Base-by-base conservation (phyloP, 2,329 filamentous ascomycete genomes). In the Stachybotrys elegans region DNA sequence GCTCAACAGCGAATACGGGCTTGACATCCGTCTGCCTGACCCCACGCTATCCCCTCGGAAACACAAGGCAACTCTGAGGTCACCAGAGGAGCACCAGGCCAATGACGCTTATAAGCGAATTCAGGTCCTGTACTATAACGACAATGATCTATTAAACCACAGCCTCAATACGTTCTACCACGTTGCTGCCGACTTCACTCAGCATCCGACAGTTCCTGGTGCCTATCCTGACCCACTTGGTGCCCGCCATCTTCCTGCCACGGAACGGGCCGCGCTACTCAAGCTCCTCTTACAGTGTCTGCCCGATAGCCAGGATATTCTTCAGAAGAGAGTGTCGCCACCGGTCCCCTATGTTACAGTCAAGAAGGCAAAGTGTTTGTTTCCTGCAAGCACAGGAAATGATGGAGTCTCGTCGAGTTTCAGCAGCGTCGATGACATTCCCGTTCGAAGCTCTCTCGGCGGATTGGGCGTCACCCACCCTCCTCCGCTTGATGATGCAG, bases 161-260 rank as follows among this genome's bases (percentile, higher is more conserved):
- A 5, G 5, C 4, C 14, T 36, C 6, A 20, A 11, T 5, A 20
- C 19, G 6, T 36, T 36, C n/a, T 20, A 20, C 5, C 11, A 5
- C 4, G 6, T 17, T 11, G 34, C 34, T 6, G 4, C 5, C 6
- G 9, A 13, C 5, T 17, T 5, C 5, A 20, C 34, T 13, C 34
- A 16, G 21, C 34, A 13, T 32, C 5, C 14, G 29, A 32, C 19
- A 19, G 17, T 6, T 5, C 5, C 35, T 14, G 51, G n/a, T n/a
- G n/a, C n/a, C n/a, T n/a, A n/a, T n/a, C n/a, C n/a, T n/a, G n/a
- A 50, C 56, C 54, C 55, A 54, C 55, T 51, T 50, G 41, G 48
- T 13, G 41, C 50, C 45, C 47, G 47, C 34, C 46, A 42, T n/a
- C n/a, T n/a, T n/a, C n/a, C n/a, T 31, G 49, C 20, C 6, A 27